Percentiles rank a stretch among this genome's conserved stretches.
These are phyloP conservation scores for Medicago ruthenica DNA, from an alignment of 306 rosid species.

Conservation along the genomic window DNA sequence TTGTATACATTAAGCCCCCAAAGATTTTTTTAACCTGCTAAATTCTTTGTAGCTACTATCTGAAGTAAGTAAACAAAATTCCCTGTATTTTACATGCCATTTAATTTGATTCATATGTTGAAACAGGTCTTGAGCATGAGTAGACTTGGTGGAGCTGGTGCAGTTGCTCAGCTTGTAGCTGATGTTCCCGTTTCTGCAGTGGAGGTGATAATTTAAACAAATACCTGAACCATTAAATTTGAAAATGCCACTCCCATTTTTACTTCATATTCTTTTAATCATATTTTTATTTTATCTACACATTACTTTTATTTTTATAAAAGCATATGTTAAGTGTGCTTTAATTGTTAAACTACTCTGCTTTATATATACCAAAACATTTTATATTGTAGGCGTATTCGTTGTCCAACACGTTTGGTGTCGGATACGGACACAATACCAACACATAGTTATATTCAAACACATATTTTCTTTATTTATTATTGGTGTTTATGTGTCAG, in stretches of 20 bases:
- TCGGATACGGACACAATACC: background rate
- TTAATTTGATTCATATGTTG: constrained; percentile 27
- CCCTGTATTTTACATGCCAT: constrained; percentile 11
- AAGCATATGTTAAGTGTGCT: no score
- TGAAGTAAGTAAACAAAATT: background rate
- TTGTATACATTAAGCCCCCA: background rate
- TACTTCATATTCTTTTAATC: background rate
- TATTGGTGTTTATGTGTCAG: background rate
- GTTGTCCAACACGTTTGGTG: background rate
- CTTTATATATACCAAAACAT: no score
- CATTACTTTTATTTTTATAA: no score
- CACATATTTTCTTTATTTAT: background rate
- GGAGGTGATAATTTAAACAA: constrained; percentile 35
- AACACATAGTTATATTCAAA: background rate
- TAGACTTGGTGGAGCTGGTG: constrained; percentile 95
- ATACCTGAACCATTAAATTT: background rate
- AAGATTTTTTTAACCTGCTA: constrained; percentile 7
- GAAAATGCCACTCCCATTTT: background rate
- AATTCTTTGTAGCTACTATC: background rate
- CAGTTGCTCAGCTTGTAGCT: constrained; percentile 97
- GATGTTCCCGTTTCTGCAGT: constrained; percentile 82
- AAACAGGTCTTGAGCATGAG: constrained; percentile 96
- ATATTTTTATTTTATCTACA: no score
- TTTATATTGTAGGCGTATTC: background rate
- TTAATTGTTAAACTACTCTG: no score